Conservation (phyloP, 345 rosid species). For the Diplotaxis tenuifolia region DNA sequence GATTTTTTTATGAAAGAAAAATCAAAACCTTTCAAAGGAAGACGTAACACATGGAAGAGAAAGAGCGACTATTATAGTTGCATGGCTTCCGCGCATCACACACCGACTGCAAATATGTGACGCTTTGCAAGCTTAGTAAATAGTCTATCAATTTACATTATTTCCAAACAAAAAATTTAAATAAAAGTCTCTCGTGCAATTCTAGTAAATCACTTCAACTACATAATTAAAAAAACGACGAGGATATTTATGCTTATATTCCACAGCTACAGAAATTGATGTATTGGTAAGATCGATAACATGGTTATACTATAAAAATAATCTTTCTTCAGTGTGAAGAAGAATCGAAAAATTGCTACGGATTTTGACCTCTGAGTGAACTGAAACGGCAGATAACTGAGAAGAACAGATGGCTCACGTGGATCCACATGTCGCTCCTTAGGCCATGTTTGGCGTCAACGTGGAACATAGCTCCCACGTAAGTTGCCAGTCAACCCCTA, state of each 20-base stretch:
- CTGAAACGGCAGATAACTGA: slow-evolving; percentile 20
- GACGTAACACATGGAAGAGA: slow-evolving; percentile 16
- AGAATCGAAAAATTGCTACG: not conserved
- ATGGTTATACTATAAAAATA: not conserved
- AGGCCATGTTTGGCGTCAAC: slow-evolving; percentile 30
- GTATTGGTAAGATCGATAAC: not conserved
- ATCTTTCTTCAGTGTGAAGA: slow-evolving; percentile 27
- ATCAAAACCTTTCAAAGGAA: slow-evolving; percentile 12
- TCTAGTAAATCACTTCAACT: not conserved
- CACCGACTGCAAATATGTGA: slow-evolving; percentile 30
- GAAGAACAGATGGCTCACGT: slow-evolving; percentile 27
- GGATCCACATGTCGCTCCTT: not conserved
- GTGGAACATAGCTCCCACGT: slow-evolving; percentile 33
- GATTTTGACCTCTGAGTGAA: slow-evolving; percentile 19
- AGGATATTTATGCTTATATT: not conserved
- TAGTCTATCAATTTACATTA: not conserved
- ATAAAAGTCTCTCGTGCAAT: not conserved
- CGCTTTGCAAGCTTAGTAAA: too few species aligned
- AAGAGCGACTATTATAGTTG: slow-evolving; percentile 28
- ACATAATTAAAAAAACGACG: not conserved
- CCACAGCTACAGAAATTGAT: slow-evolving; percentile 22
- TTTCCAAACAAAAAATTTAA: not conserved
- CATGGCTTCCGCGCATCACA: slow-evolving; percentile 65
- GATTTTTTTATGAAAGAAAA: not conserved
- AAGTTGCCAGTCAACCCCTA: slow-evolving; percentile 15